Base-by-base conservation (phyloP, 257 asterid genomes). In the Cruciata laevipes region DNA sequence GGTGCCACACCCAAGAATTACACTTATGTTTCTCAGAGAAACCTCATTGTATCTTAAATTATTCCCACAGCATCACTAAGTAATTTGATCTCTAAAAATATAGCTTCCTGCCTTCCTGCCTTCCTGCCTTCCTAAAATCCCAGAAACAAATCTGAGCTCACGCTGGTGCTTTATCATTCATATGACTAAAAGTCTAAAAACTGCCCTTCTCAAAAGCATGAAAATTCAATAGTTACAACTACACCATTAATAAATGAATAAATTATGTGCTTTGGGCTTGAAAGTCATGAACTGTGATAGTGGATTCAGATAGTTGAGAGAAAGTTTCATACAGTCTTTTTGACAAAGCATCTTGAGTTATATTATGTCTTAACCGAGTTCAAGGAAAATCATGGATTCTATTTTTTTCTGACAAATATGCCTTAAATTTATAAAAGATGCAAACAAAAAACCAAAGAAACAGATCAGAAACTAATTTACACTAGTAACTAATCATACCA, bases 311-410 rank as follows among this genome's bases (percentile, higher is more conserved):
- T 14, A 7, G 35, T 4, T 38, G 31, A 65, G 0, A 65, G 30
- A 21, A n/a, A n/a, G 21, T 17, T 35, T 8, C 23, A 40, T 49
- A 35, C 9, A n/a, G 18, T 21, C 38, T 65, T 24, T 42, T 13
- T 23, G 18, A 63, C 55, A 16, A 20, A 3, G 40, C 64, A 40
- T 40, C 12, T 38, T 38, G 37, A n/a, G 20, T 20, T 6, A 7
- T 14, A 40, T 63, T 40, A 37, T 9, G 40, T 37, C 40, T 37
- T 37, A 3, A 27, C 4, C 35, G 23, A 10, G 10, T 17, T 12
- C 12, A n/a, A 35, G 67, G 7, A n/a, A 37, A n/a, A n/a, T 63
- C 30, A 63, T 63, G 67, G n/a, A 37, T n/a, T n/a, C n/a, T n/a
- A 40, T 9, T 40, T 16, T 40, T 14, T 63, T 63, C 35, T 10